Evolutionary conservation across 2,329 filamentous ascomycete species (phyloP), one percentile per base, ranked within the genome.

Genomic region (Cladophialophora bantiana): DNA sequence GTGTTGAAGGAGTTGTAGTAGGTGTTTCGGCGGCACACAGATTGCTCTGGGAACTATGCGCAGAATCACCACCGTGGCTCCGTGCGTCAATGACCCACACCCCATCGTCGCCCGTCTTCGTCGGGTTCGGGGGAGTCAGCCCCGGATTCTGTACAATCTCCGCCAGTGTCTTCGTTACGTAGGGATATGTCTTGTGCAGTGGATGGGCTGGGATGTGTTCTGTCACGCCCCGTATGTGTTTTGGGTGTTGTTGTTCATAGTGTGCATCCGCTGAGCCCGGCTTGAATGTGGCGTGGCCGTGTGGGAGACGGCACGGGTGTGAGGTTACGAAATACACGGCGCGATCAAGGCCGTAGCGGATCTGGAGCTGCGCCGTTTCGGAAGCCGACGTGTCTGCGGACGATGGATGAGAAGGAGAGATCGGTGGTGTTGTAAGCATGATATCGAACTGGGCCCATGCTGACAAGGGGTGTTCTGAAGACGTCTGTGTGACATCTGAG

Each of bases 301-400:
- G 70, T 2, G 84, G 83, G 10, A 81, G 78, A 6, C 77, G 80
- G 72, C 85, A 88, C 18, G 83, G 83, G 72, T 83, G 84, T 1
- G 84, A 83, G 0, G 83, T 80, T 52, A 88, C 76, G 71, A 87
- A 88, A 34, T 83, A 79, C 13, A 85, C 80, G 65, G 86, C 83
- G 73, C 85, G 80, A 15, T 75, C 77, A 32, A 87, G 75, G 0
- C 81, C 77, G 35, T 83, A 76, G 10, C 75, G 71, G 12, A 79
- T 69, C 15, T 72, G 70, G 45, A 50, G 18, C 45, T 3, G 45
- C 6, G 18, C 4, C 10, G 45, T 26, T 18, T 26, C 45, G 45
- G 12, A 26, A 9, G 45, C 10, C 3, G 20, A 20, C 18, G 9
- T 6, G 18, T 50, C 45, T 9, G 68, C 57, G 7, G 77, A 60